phyloP scores from a whole-genome alignment of 805 yeast genomes.

The Candida sanyiensis region DNA sequence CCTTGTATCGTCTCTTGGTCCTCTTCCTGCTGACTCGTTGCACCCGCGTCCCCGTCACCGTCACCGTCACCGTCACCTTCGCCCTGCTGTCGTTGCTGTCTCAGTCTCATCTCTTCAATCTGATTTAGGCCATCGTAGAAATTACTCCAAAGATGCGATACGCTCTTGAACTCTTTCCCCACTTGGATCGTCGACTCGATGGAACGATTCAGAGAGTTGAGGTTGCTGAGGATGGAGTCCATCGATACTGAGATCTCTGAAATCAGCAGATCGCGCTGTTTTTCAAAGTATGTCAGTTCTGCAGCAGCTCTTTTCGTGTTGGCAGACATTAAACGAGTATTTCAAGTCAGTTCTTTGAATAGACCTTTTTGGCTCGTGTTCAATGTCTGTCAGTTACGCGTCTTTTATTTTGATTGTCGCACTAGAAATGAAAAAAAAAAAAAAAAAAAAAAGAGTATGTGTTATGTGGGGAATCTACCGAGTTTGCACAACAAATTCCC shows the following conservation, averaged over 20 bases:
- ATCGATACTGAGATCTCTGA: slow-evolving; percentile 52
- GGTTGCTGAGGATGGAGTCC: slow-evolving; percentile 59
- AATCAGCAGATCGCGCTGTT: slow-evolving; percentile 52
- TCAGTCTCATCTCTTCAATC: slow-evolving; percentile 20
- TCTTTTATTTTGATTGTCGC: no score
- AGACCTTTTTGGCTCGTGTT: no score
- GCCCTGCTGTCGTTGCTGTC: slow-evolving; percentile 3
- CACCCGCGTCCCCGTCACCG: not conserved
- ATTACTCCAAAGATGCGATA: slow-evolving; percentile 62
- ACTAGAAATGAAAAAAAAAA: no score
- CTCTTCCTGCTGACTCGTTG: slow-evolving; percentile 1
- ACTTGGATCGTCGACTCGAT: slow-evolving; percentile 63
- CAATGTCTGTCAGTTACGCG: no score
- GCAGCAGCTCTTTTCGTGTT: slow-evolving; percentile 6
- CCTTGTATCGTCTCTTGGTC: not conserved
- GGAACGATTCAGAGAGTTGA: slow-evolving; percentile 62
- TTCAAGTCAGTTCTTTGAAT: no score
- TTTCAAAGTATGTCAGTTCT: slow-evolving; percentile 41
- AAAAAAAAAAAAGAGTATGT: no score
- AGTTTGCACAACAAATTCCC: no score
- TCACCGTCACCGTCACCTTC: slow-evolving; percentile 5
- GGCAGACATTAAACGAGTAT: no score
- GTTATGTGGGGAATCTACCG: no score
- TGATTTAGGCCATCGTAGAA: slow-evolving; percentile 52
- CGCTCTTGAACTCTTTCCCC: slow-evolving; percentile 70